Conservation (phyloP, 768 basidiomycete genomes). For the Tricholoma hemisulphureum region DNA sequence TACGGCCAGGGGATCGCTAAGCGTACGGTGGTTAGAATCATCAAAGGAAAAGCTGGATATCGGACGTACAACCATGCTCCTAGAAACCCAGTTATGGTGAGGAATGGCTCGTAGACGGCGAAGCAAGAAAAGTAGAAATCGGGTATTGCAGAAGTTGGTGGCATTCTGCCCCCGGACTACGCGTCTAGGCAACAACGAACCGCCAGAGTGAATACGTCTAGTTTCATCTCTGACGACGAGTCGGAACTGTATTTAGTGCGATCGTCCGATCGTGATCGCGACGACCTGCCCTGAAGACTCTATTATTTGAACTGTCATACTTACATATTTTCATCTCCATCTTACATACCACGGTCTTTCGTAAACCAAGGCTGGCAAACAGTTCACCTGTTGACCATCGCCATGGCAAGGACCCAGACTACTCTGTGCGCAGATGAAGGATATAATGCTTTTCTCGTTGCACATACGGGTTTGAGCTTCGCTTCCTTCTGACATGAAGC, state of each 20-base stretch:
- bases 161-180: slow-evolving; percentile 29
- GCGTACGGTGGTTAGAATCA: slow-evolving; percentile 5
- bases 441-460: slow-evolving; percentile 64
- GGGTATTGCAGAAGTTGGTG: slow-evolving; percentile 61
- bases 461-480: slow-evolving; percentile 42
- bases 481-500: slow-evolving; percentile 55
- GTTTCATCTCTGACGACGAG: no score
- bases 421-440: slow-evolving; percentile 45
- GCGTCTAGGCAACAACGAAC: background rate
- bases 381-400: slow-evolving; percentile 40
- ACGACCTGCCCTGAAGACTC: slow-evolving; percentile 37
- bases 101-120: slow-evolving; percentile 69
- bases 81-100: slow-evolving; percentile 63
- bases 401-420: slow-evolving; percentile 81
- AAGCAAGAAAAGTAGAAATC: slow-evolving; percentile 73
- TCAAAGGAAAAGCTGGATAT: background rate
- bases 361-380: slow-evolving; percentile 67
- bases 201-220: no score
- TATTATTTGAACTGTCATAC: background rate
- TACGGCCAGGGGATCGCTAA: slow-evolving; percentile 63
- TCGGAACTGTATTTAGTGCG: no score
- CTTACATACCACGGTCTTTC: slow-evolving; percentile 58
- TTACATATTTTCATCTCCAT: slow-evolving; percentile 30
- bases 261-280: background rate
- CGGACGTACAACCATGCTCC: slow-evolving; percentile 52